These are phyloP conservation scores for Tuber magnatum DNA, from an alignment of 495 filamentous ascomycete genomes.

Conservation along the genomic window DNA sequence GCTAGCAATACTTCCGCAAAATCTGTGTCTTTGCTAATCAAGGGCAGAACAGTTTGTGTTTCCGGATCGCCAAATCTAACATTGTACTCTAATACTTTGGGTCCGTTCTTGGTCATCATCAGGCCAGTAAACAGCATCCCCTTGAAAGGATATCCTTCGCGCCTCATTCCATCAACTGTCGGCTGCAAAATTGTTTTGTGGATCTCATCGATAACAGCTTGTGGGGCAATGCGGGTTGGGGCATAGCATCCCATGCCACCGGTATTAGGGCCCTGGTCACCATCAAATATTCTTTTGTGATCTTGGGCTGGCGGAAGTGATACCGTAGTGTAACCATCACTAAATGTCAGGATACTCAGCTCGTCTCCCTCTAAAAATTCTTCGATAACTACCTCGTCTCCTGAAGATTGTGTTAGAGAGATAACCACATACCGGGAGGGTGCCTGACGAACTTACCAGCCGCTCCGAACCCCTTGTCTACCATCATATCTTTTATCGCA, in stretches of 20 bases:
- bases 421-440: not conserved
- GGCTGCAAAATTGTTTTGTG: conserved; percentile 79
- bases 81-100: conserved; percentile 93
- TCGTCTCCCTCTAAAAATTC: conserved; percentile 90
- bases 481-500: conserved; percentile 83
- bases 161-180: conserved; percentile 80
- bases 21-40: conserved; percentile 73
- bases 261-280: conserved; percentile 86
- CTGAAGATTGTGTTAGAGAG: conserved; percentile 10
- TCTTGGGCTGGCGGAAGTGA: conserved; percentile 91
- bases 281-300: conserved; percentile 89
- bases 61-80: conserved; percentile 95
- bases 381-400: conserved; percentile 87
- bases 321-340: conserved; percentile 76
- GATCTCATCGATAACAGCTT: conserved; percentile 65
- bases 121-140: conserved; percentile 91
- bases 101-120: conserved; percentile 84
- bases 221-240: conserved; percentile 73
- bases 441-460: conserved; percentile 54
- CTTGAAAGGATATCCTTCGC: conserved; percentile 67
- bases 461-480: conserved; percentile 73
- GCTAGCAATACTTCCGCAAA: conserved; percentile 85
- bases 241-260: conserved; percentile 98
- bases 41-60: conserved; percentile 81
- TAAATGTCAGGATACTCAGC: conserved; percentile 82